phyloP scores from a whole-genome alignment of 768 basidiomycete species.

The Boletus rubescentipes region DNA sequence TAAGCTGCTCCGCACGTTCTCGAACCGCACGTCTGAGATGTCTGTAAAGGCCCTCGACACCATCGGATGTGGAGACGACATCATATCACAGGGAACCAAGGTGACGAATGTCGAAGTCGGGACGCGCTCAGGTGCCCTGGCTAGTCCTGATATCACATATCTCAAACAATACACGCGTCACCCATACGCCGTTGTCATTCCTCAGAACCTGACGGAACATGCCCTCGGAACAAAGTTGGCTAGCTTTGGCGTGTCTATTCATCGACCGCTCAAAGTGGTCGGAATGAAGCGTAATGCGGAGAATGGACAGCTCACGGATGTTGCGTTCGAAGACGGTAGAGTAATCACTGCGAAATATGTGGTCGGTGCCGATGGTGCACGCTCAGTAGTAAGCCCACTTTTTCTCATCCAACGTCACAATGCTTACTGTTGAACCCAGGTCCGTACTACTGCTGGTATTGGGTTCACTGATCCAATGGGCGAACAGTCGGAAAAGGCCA shows the following conservation, averaged over 20 bases:
- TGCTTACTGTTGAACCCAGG: constrained; percentile 29
- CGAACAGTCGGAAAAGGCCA: constrained; percentile 20
- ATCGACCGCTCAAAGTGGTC: constrained; percentile 40
- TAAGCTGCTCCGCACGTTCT: constrained; percentile 4
- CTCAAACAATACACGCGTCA: constrained; percentile 44
- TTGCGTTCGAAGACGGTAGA: constrained; percentile 47
- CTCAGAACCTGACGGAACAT: constrained; percentile 48
- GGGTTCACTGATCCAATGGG: constrained; percentile 45
- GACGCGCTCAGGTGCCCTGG: constrained; percentile 30
- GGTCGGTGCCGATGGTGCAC: constrained; percentile 52
- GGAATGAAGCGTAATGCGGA: constrained; percentile 34
- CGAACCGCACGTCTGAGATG: background rate
- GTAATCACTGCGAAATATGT: constrained; percentile 46
- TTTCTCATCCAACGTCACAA: background rate
- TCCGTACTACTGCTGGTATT: constrained; percentile 44
- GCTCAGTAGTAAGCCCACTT: constrained; percentile 39
- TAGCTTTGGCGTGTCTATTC: constrained; percentile 33
- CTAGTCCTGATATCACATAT: constrained; percentile 31
- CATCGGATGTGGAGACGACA: constrained; percentile 40
- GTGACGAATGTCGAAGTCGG: constrained; percentile 24
- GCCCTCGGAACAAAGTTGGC: constrained; percentile 37
- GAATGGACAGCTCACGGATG: constrained; percentile 35
- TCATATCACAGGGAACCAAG: constrained; percentile 42
- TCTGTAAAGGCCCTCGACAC: constrained; percentile 40
- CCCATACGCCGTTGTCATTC: constrained; percentile 43